Conservation (phyloP, 495 filamentous ascomycete genomes). For the Neurospora sp. region DNA sequence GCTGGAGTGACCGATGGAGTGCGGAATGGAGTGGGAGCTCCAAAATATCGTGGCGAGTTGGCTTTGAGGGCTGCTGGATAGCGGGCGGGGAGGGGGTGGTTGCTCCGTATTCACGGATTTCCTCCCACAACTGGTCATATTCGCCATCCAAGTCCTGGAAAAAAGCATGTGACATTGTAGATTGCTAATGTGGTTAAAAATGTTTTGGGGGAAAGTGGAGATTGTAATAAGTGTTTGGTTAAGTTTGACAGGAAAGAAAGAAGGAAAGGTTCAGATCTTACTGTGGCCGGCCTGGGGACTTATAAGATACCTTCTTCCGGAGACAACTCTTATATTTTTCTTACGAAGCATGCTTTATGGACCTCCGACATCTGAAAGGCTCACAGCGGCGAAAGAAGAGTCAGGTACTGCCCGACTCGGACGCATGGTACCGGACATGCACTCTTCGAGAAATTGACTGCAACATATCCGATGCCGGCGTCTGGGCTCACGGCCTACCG, state of each 20-base stretch:
- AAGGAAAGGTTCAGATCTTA: not conserved
- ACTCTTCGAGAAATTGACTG: not conserved
- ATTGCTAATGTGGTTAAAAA: not conserved
- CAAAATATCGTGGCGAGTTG: not conserved
- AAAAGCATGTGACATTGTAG: not conserved
- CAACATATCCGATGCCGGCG: not conserved
- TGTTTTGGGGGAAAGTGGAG: not conserved
- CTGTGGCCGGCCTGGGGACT: not conserved
- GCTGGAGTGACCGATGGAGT: not conserved
- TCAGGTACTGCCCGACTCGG: not conserved
- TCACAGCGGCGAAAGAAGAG: not conserved
- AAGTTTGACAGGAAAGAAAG: not conserved
- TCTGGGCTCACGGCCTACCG: not conserved
- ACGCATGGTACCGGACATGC: not conserved
- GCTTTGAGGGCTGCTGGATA: not conserved
- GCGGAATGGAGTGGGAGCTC: not conserved
- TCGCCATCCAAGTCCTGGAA: not conserved
- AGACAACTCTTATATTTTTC: not conserved
- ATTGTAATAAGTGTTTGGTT: not conserved
- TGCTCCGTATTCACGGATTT: not conserved
- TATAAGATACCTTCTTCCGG: not conserved
- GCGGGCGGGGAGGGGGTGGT: not conserved
- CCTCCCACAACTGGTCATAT: not conserved
- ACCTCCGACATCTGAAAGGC: not conserved
- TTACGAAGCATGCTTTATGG: not conserved